Evolutionary conservation across 1,284 basidiomycete genomes (phyloP).

Genomic region (Ceratobasidium sp.): DNA sequence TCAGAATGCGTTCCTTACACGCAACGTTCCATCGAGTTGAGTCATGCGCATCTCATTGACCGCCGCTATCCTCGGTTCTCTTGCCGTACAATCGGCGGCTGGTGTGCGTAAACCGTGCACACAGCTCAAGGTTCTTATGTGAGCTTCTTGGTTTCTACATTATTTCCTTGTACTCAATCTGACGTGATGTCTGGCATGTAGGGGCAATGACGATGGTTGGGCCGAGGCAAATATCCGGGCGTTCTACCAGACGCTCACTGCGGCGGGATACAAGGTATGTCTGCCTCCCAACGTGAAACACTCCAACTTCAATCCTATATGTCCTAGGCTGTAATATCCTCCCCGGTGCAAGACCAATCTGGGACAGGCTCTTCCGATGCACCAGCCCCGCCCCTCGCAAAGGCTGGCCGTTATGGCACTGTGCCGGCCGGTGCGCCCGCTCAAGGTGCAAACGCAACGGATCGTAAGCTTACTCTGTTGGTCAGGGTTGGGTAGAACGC

Average conservation of each 20-base stretch:
- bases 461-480: conserved; percentile 54
- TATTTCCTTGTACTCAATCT: not conserved
- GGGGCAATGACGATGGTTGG: conserved; percentile 56
- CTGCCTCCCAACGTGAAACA: not conserved
- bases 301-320: conserved; percentile 18
- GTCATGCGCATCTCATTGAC: conserved; percentile 19
- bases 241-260: conserved; percentile 58
- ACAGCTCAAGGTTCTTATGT: conserved; percentile 32
- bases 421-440: conserved; percentile 60
- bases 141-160: not conserved
- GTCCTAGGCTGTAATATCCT: conserved; percentile 58
- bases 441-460: conserved; percentile 59
- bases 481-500: not conserved
- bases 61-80: conserved; percentile 1
- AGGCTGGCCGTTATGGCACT: conserved; percentile 59
- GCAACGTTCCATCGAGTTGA: not conserved
- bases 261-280: conserved; percentile 59
- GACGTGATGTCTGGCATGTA: not conserved
- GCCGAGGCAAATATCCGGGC: conserved; percentile 63
- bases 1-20: not conserved
- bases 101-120: conserved; percentile 8
- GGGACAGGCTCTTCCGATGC: conserved; percentile 58
- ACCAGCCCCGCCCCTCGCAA: conserved; percentile 52
- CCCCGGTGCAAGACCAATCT: conserved; percentile 60
- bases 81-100: conserved; percentile 4